These are phyloP conservation scores for Aquilaria sinensis DNA, from an alignment of 345 rosid species.

Conservation along the genomic window DNA sequence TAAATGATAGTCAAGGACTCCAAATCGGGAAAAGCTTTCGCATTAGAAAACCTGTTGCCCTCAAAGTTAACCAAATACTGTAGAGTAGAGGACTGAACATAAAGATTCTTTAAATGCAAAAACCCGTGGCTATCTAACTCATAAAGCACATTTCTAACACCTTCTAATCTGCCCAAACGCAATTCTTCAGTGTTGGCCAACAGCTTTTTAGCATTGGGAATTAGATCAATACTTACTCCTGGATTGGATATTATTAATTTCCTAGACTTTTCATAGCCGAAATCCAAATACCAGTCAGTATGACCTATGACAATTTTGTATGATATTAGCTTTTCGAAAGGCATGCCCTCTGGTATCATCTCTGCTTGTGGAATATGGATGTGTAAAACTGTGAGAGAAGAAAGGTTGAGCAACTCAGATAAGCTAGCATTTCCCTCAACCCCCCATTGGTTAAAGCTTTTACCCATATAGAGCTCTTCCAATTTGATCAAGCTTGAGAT, in stretches of 20 bases:
- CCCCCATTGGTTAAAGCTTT: slow-evolving; percentile 20
- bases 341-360: not conserved
- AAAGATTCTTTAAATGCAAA: too few relatives aligned
- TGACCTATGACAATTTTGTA: not conserved
- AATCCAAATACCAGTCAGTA: not conserved
- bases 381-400: slow-evolving; percentile 6
- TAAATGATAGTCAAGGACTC: not conserved
- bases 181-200: not conserved
- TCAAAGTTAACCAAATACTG: not conserved
- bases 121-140: not conserved
- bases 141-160: not conserved
- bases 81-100: too few relatives aligned
- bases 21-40: not conserved
- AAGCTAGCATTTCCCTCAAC: slow-evolving; percentile 15
- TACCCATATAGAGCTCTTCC: slow-evolving; percentile 21
- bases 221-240: not conserved
- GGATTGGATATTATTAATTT: not conserved
- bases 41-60: not conserved
- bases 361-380: slow-evolving; percentile 1
- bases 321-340: not conserved
- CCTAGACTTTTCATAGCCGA: not conserved
- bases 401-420: slow-evolving; percentile 14
- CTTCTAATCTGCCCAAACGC: not conserved
- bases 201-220: not conserved
- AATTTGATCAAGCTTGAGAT: slow-evolving; percentile 13